These are phyloP conservation scores for Ganoderma leucocontextum DNA, from an alignment of 1,284 basidiomycete genomes.

Conservation along the genomic window DNA sequence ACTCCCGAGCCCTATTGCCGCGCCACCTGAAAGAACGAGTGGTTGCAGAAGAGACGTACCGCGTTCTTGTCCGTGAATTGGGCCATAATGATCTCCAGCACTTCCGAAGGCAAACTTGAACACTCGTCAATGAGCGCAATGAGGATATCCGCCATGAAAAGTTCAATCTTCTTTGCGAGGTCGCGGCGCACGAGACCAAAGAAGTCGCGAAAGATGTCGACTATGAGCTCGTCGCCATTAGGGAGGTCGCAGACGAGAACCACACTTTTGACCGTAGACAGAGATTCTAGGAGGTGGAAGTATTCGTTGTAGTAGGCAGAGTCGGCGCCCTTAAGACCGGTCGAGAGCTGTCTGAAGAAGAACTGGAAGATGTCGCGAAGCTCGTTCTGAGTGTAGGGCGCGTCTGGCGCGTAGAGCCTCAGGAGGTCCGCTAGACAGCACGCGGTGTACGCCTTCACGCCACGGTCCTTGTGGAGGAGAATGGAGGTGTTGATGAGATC, in stretches of 20 bases:
- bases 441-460: conserved; percentile 92
- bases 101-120: conserved; percentile 75
- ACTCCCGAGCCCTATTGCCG: neutral
- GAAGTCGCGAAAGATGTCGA: conserved; percentile 84
- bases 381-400: conserved; percentile 90
- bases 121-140: conserved; percentile 91
- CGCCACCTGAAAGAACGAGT: neutral
- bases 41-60: conserved; percentile 49
- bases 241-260: conserved; percentile 93
- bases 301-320: conserved; percentile 88
- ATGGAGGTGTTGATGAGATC: conserved; percentile 86
- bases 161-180: conserved; percentile 89
- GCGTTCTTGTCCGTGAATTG: conserved; percentile 86
- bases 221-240: conserved; percentile 86
- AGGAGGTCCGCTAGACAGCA: conserved; percentile 96
- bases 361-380: conserved; percentile 96
- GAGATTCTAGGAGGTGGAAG: conserved; percentile 90
- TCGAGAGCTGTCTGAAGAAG: conserved; percentile 86
- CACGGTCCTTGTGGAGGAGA: conserved; percentile 92
- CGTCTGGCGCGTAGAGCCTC: conserved; percentile 94
- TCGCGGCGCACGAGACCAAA: conserved; percentile 84
- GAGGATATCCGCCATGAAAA: conserved; percentile 90
- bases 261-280: conserved; percentile 94
- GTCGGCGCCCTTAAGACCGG: conserved; percentile 76
- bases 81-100: conserved; percentile 84